These are phyloP conservation scores for Auriscalpium vulgare DNA, from an alignment of 768 basidiomycete species.

Conservation along the genomic window DNA sequence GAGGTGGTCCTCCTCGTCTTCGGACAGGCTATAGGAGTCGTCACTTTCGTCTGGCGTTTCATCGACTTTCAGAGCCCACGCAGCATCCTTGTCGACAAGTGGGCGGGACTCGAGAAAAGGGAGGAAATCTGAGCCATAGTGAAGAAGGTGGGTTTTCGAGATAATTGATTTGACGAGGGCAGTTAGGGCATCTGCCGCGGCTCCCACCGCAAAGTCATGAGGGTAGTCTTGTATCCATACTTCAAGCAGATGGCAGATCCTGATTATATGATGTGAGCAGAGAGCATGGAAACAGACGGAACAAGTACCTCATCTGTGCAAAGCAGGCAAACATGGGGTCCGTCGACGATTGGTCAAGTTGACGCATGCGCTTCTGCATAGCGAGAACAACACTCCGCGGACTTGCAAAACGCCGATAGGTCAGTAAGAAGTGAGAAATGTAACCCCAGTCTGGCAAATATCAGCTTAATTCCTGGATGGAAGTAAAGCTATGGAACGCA, in stretches of 20 bases:
- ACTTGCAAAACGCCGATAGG: conserved; percentile 75
- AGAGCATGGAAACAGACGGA: background rate
- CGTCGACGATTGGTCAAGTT: conserved; percentile 59
- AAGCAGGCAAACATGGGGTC: conserved; percentile 85
- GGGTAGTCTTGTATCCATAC: conserved; percentile 73
- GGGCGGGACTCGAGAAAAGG: conserved; percentile 70
- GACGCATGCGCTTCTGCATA: conserved; percentile 82
- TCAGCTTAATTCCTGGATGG: background rate
- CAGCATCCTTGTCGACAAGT: conserved; percentile 57
- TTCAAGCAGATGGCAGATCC: conserved; percentile 74
- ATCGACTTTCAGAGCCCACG: conserved; percentile 70
- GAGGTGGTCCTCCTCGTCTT: conserved; percentile 40
- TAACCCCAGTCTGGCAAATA: conserved; percentile 56
- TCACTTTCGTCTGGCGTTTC: conserved; percentile 53
- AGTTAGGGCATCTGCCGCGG: conserved; percentile 61
- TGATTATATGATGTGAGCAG: conserved; percentile 21
- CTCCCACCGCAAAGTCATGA: conserved; percentile 72
- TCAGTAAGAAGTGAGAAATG: conserved; percentile 73
- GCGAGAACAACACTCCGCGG: conserved; percentile 75
- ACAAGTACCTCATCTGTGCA: conserved; percentile 72
- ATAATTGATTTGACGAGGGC: conserved; percentile 76
- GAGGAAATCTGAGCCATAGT: conserved; percentile 78
- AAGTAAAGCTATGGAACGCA: conserved; percentile 24
- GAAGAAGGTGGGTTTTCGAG: conserved; percentile 72
- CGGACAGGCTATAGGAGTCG: conserved; percentile 45